Evolutionary conservation across 2,329 filamentous ascomycete species (phyloP), one percentile per base, ranked within the genome.

Genomic region (Exserohilum turcica): DNA sequence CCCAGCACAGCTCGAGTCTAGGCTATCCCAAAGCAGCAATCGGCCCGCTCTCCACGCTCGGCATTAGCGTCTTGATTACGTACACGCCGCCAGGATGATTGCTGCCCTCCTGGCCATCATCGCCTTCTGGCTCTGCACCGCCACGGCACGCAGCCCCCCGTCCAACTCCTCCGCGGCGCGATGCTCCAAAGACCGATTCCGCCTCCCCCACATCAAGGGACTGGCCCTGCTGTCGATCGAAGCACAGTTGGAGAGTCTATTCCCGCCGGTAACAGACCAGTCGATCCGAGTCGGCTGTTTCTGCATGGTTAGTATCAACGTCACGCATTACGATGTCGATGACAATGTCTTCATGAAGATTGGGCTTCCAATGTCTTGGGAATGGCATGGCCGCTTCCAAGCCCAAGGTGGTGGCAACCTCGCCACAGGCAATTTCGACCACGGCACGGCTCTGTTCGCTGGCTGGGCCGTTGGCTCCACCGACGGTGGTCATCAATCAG

Each of bases 401-500:
- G 70, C 65, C 6, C 64, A 64, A 3, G 72, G 72, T n/a, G 72
- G 72, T 12, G 65, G 51, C 6, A 71, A 65, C 1, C 70, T 58
- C 38, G 57, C 60, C 3, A 71, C n/a, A 9, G 38, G 38, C 5
- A 8, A 7, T 13, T 29, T 29, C 24, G 8, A 40, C 4, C 15
- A 35, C 18, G 18, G 7, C 3, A 0, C 3, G 24, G 24, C 24
- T 4, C 66, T 74, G 7, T 36, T 37, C 10, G 28, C 60, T 29
- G 70, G 70, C 9, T 74, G 72, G 57, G 70, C 70, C 2, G 69
- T 69, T 29, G 61, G 64, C 3, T 70, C 66, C 1, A 73, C 71
- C 0, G 66, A 74, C 44, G 72, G 71, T 5, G 73, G 73, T 5
- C 65, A 66, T 15, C 21, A 54, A 2, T 28, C n/a, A 6, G 6